phyloP scores from a whole-genome alignment of 108 stramenopile genomes.

The Cyclotella kingstonii region DNA sequence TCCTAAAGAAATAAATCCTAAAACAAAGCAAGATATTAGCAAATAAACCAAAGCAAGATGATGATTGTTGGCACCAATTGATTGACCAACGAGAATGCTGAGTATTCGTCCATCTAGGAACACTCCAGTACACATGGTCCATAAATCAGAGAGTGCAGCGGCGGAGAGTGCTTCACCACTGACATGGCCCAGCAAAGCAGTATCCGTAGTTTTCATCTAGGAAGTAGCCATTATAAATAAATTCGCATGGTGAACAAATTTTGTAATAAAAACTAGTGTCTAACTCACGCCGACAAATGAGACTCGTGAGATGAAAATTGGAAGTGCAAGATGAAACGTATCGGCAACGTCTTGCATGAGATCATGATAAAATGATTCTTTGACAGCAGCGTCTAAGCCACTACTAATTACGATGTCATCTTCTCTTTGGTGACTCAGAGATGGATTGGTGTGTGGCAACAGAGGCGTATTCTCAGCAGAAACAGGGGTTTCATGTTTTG shows the following conservation, averaged over 20 bases:
- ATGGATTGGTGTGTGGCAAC: no score
- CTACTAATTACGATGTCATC: neutral
- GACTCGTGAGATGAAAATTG: slow-evolving; percentile 62
- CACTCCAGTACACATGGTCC: slow-evolving; percentile 67
- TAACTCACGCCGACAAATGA: slow-evolving; percentile 60
- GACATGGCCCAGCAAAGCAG: slow-evolving; percentile 73
- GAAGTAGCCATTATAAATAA: neutral
- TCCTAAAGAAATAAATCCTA: slow-evolving; percentile 32
- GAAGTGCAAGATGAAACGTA: slow-evolving; percentile 50
- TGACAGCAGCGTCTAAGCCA: neutral
- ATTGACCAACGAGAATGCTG: slow-evolving; percentile 46
- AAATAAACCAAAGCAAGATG: slow-evolving; percentile 47
- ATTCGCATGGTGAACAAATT: neutral
- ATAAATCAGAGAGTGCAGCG: slow-evolving; percentile 68
- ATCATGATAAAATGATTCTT: neutral
- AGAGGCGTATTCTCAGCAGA: no score
- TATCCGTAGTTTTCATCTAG: slow-evolving; percentile 80
- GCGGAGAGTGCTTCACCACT: slow-evolving; percentile 59
- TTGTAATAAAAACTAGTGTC: neutral
- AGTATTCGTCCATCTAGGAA: slow-evolving; percentile 53
- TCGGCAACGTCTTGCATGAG: slow-evolving; percentile 36
- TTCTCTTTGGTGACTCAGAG: no score
- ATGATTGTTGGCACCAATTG: slow-evolving; percentile 43
- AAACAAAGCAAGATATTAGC: slow-evolving; percentile 38
- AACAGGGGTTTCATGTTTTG: no score